These are phyloP conservation scores for Phytophthora vignae DNA, from an alignment of 352 stramenopile species.

Conservation along the genomic window DNA sequence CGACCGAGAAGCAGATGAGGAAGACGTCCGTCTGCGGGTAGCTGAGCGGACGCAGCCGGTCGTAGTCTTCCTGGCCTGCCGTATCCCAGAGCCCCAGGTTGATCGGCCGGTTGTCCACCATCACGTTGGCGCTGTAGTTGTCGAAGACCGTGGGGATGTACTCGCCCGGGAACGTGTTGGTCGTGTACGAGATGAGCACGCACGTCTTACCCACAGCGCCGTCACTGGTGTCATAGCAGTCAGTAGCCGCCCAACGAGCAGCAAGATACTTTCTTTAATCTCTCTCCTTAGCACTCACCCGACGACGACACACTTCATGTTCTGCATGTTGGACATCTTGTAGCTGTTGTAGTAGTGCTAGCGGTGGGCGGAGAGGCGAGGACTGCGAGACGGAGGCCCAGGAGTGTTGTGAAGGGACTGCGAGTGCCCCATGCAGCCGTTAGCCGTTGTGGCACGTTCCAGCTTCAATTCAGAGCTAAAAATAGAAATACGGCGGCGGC, in stretches of 20 bases:
- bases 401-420: slow-evolving; percentile 34
- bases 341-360: too few relatives aligned
- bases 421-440: slow-evolving; percentile 7
- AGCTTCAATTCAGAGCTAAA: slow-evolving; percentile 50
- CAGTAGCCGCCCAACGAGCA: background rate
- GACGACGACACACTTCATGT: slow-evolving; percentile 96
- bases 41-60: slow-evolving; percentile 94
- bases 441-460: slow-evolving; percentile 43
- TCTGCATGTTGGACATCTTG: slow-evolving; percentile 87
- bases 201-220: slow-evolving; percentile 97
- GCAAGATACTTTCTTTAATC: slow-evolving; percentile 6
- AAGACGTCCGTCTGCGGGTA: slow-evolving; percentile 98
- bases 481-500: slow-evolving; percentile 25
- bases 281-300: slow-evolving; percentile 53
- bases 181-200: slow-evolving; percentile 97
- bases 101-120: slow-evolving; percentile 95
- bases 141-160: slow-evolving; percentile 98
- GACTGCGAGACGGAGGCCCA: slow-evolving; percentile 15
- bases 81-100: slow-evolving; percentile 98
- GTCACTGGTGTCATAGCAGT: slow-evolving; percentile 69
- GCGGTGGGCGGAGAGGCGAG: background rate
- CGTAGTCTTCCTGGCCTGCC: slow-evolving; percentile 97
- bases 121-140: slow-evolving; percentile 94
- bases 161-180: slow-evolving; percentile 96
- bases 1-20: slow-evolving; percentile 96